A percentile compares a stretch with the other conserved stretches of the same genome.
These are phyloP conservation scores for Pseudopithomyces chartarum DNA, from an alignment of 2,329 filamentous ascomycete species.

Conservation along the genomic window DNA sequence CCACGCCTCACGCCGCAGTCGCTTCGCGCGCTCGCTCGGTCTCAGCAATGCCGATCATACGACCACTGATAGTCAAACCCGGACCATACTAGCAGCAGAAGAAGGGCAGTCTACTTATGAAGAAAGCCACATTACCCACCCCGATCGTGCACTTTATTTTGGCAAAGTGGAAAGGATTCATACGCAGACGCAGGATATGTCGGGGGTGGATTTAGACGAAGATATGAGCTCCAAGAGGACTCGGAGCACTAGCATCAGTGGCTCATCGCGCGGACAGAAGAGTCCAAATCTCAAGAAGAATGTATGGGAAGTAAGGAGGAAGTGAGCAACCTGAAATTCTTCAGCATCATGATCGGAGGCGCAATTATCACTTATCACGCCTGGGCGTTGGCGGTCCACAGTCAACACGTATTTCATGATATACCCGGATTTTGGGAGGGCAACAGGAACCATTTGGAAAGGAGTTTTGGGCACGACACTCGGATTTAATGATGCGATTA, in stretches of 20 bases:
- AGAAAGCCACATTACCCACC: constrained; percentile 4
- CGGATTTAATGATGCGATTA: neutral
- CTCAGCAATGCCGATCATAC: constrained; percentile 29
- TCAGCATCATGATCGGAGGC: neutral
- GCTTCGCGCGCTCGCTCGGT: constrained; percentile 27
- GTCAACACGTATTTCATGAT: neutral
- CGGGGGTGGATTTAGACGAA: constrained; percentile 4
- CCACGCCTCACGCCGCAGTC: constrained; percentile 21
- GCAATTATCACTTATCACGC: neutral
- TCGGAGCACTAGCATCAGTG: constrained; percentile 1
- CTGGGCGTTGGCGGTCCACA: neutral
- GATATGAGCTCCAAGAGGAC: neutral
- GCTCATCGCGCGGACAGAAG: constrained; percentile 1
- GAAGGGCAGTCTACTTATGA: constrained; percentile 9
- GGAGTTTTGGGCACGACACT: neutral
- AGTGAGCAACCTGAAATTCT: constrained; percentile 3
- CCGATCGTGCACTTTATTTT: constrained; percentile 22
- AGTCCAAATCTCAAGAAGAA: constrained; percentile 33
- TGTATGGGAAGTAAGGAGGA: constrained; percentile 36
- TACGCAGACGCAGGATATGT: constrained; percentile 8
- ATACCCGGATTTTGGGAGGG: neutral
- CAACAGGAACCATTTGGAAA: neutral
- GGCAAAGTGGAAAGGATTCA: constrained; percentile 27
- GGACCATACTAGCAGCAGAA: constrained; percentile 19
- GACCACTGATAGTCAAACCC: constrained; percentile 27